Base-by-base conservation (phyloP, 2,329 filamentous ascomycete genomes). In the Microcyclosporella mali region DNA sequence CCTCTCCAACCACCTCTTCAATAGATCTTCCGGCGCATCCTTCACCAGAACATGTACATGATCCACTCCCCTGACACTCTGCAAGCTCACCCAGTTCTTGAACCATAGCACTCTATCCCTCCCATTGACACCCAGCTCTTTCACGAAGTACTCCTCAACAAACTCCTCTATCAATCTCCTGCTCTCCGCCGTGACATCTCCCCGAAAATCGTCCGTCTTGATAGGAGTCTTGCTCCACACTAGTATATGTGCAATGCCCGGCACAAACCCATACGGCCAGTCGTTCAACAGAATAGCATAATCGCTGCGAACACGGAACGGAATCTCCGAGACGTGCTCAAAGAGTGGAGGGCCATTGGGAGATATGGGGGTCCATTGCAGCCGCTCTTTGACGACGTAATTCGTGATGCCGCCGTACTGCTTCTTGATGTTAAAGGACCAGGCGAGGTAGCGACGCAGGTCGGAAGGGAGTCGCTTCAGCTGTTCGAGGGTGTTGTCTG, bases 11-110 rank as follows among this genome's bases (percentile, higher is more conserved):
- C 61, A 65, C 41, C 48, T 43, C 38, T 53, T 45, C 18, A 64
- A 27, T 37, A 62, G n/a, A 11, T 57, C 46, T 33, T 51, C 32
- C 4, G 71, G 69, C 33, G 71, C 71, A 61, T 71, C 69, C 39
- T 63, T 65, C 1, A 78, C 60, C 15, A 79, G 58, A 14, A 79
- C 66, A 64, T 79, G 75, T 6, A 79, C 65, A 65, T 79, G 75
- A 52, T 79, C 75, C 25, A 79, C 59, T 0, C 72, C 71, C 41
- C 76, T 65, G 34, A 82, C 77, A 52, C 76, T 80, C 62, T 82
- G 78, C 60, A 81, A 55, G 29, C 70, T 70, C 7, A 72, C 73
- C 69, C 76, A 79, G 53, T 82, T 82, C 68, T 80, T 81, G 56
- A 82, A 82, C 79, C 79, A 82, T 44, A 78, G 57, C 17, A 82